These are phyloP conservation scores for Ceratobasidium sp. DNA, from an alignment of 1,284 basidiomycete species.

Conservation along the genomic window DNA sequence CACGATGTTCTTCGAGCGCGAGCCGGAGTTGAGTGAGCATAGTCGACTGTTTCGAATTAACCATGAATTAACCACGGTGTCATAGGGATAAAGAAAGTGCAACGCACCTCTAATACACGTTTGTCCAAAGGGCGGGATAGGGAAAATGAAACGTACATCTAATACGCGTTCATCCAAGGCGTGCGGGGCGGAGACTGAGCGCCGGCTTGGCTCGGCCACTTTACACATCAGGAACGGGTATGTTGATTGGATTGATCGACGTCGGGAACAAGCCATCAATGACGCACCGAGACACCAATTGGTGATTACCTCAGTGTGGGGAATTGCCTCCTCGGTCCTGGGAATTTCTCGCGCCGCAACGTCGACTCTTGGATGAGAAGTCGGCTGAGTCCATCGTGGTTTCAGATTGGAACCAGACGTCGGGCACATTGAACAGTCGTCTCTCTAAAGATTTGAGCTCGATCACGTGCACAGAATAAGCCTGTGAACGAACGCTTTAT, in stretches of 20 bases:
- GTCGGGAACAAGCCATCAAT: too few relatives aligned
- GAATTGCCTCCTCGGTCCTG: too few relatives aligned
- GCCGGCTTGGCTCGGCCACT: constrained; percentile 22
- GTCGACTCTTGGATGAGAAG: constrained; percentile 80
- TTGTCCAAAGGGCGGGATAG: too few relatives aligned
- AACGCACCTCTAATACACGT: constrained; percentile 63
- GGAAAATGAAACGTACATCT: too few relatives aligned
- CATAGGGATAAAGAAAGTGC: constrained; percentile 11
- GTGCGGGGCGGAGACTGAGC: constrained; percentile 54
- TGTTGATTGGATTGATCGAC: neutral
- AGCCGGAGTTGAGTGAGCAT: constrained; percentile 66
- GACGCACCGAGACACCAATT: too few relatives aligned
- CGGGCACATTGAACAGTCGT: constrained; percentile 28
- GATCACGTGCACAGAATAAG: too few relatives aligned
- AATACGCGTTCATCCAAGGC: too few relatives aligned
- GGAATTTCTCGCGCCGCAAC: constrained; percentile 76
- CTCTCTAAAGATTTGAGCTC: constrained; percentile 37
- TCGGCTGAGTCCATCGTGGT: constrained; percentile 69
- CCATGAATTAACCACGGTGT: too few relatives aligned
- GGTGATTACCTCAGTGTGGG: too few relatives aligned
- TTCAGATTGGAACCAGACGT: neutral
- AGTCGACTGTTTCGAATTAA: constrained; percentile 59
- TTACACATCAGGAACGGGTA: constrained; percentile 17
- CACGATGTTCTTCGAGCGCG: constrained; percentile 61
- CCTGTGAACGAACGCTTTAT: constrained; percentile 22